Conservation (phyloP, 169 alveolate species). For the Plasmodium billcollinsi region DNA sequence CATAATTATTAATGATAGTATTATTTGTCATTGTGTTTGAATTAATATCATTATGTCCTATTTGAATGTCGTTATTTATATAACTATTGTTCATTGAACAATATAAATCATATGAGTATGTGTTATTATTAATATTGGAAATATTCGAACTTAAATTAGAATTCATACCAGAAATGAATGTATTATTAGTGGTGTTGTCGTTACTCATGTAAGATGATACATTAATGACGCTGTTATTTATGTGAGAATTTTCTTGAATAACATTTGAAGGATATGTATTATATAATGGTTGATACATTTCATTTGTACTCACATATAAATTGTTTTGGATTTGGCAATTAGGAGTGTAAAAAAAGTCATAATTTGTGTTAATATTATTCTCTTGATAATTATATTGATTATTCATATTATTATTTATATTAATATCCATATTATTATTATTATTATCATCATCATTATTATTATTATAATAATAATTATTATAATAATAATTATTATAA, state of each 20-base stretch:
- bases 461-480: too few relatives aligned
- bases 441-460: too few relatives aligned
- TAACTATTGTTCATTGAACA: conserved; percentile 7
- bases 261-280: background rate
- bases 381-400: background rate
- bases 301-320: conserved; percentile 7
- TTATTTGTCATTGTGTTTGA: conserved; percentile 4
- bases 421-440: too few relatives aligned
- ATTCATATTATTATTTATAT: background rate
- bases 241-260: conserved; percentile 18
- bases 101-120: conserved; percentile 7
- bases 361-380: background rate
- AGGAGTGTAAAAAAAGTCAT: too few relatives aligned
- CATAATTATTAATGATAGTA: background rate
- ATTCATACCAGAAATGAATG: background rate
- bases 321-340: too few relatives aligned
- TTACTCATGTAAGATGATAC: background rate
- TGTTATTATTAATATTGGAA: background rate
- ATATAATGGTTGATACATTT: background rate
- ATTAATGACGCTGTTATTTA: background rate
- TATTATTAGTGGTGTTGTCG: background rate
- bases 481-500: too few relatives aligned
- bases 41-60: conserved; percentile 8
- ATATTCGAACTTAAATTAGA: conserved; percentile 11
- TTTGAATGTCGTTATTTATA: conserved; percentile 23